Percentiles rank a stretch among this genome's conserved stretches.
These are phyloP conservation scores for Chaetothyriales sp. DNA, from an alignment of 2,329 filamentous ascomycete genomes.

Conservation along the genomic window DNA sequence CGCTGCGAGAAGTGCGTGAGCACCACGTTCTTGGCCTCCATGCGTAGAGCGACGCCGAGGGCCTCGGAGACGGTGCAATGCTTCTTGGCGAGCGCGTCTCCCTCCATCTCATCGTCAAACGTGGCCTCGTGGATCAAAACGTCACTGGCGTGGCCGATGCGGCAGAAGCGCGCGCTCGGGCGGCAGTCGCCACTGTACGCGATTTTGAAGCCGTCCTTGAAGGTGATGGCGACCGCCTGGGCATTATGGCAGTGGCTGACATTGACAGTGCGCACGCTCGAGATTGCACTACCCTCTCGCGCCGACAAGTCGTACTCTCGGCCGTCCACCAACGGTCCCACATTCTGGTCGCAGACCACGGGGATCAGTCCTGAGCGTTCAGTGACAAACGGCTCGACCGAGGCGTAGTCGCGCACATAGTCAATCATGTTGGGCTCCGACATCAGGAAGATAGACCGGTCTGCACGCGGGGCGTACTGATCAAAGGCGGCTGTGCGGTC, in stretches of 20 bases:
- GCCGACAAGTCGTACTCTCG: constrained; percentile 8
- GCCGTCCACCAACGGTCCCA: constrained; percentile 7
- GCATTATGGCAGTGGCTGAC: constrained; percentile 73
- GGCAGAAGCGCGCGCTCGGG: constrained; percentile 55
- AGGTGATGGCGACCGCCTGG: constrained; percentile 63
- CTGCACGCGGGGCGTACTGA: constrained; percentile 1
- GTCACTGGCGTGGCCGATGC: constrained; percentile 60
- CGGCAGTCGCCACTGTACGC: constrained; percentile 92
- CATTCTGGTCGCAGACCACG: constrained; percentile 6
- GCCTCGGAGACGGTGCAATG: constrained; percentile 85
- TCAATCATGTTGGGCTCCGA: constrained; percentile 58
- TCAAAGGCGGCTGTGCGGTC: constrained; percentile 2
- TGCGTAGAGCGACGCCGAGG: constrained; percentile 58
- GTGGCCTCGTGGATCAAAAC: constrained; percentile 92
- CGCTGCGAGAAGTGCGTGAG: constrained; percentile 93
- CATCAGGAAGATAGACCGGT: constrained; percentile 44
- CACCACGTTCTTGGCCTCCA: constrained; percentile 67
- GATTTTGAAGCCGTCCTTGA: constrained; percentile 67
- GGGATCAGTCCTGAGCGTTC: neutral
- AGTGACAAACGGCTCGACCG: constrained; percentile 53
- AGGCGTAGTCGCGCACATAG: constrained; percentile 67
- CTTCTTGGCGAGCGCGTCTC: constrained; percentile 73
- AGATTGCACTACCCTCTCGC: neutral
- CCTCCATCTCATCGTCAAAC: constrained; percentile 70
- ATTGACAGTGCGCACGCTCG: constrained; percentile 32